Evolutionary conservation across 805 yeast genomes (phyloP), one percentile per base, ranked within the genome.

Genomic region (Lachancea sp.): DNA sequence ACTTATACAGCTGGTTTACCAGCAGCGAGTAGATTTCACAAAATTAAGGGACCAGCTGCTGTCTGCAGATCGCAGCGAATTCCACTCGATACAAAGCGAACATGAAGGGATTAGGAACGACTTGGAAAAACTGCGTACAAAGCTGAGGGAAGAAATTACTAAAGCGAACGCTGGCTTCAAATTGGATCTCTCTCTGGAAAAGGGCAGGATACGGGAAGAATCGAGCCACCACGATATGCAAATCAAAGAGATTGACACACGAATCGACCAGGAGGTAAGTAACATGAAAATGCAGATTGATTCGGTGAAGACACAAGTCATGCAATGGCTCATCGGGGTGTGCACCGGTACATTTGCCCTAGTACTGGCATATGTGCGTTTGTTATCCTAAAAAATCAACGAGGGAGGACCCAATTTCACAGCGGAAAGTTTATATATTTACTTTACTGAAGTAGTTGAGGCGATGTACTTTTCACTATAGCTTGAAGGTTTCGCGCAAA

Each of bases 251-350:
- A 87, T 96, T 3, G 94, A 88, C 57, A 86, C 96, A 3, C 72
- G 96, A 48, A 89, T 92, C 40, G 97, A 92, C 60, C 95, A 92
- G 63, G 98, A 92, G 55, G 82, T 92, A 20, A 82, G 90, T 29
- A 90, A 92, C 58, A 85, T 92, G 77, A 89, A 85, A 63, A 85
- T 89, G 71, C 96, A 90, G 64, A 88, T 92, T 50, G 96, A 92
- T 56, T 79, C 86, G 32, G 96, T 90, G 23, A 92, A 92, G 67
- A 86, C 96, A 2, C 97, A 92, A 61, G 97, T 92, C 36, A 77
- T 88, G 80, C 98, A 92, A 65, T 92, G 98, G 98, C 73, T 92
- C 48, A 87, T 92, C 53, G 97, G 97, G 70, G 97, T 92, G 15
- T 85, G 95, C 58, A 89, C 97, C 1, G 98, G 97, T 83, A 85